Evolutionary conservation across 345 rosid species (phyloP).

Genomic region (Populus nigra): DNA sequence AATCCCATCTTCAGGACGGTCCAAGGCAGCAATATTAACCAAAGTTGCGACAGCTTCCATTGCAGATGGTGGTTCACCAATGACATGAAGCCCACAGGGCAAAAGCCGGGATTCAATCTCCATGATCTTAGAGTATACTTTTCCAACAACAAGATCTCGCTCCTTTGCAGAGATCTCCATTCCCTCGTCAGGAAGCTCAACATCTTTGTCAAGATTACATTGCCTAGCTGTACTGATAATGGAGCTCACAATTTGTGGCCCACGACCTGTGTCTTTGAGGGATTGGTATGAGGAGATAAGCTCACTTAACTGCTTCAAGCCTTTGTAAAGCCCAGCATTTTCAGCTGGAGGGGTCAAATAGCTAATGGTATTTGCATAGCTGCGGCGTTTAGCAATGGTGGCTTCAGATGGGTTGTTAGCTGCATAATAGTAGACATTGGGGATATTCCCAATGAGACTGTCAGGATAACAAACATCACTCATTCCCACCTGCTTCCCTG

Average conservation of each 20-base stretch:
- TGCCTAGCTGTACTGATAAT: constrained; percentile 92
- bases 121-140: constrained; percentile 97
- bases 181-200: constrained; percentile 80
- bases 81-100: constrained; percentile 94
- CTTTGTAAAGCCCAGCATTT: constrained; percentile 98
- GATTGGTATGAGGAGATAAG: constrained; percentile 96
- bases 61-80: constrained; percentile 98
- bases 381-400: constrained; percentile 92
- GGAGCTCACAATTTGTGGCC: constrained; percentile 86
- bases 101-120: constrained; percentile 94
- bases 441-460: constrained; percentile 95
- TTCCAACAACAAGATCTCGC: constrained; percentile 87
- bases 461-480: constrained; percentile 93
- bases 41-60: constrained; percentile 95
- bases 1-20: constrained; percentile 85
- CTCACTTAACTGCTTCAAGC: constrained; percentile 93
- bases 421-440: constrained; percentile 92
- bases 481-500: constrained; percentile 99
- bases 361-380: constrained; percentile 96
- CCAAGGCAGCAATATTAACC: constrained; percentile 88
- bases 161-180: constrained; percentile 67
- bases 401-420: constrained; percentile 99
- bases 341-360: constrained; percentile 98
- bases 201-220: constrained; percentile 97
- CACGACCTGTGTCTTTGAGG: constrained; percentile 89